Evolutionary conservation across 305 asterid species (phyloP), one percentile per base, ranked within the genome.

Genomic region (Lippia alba): DNA sequence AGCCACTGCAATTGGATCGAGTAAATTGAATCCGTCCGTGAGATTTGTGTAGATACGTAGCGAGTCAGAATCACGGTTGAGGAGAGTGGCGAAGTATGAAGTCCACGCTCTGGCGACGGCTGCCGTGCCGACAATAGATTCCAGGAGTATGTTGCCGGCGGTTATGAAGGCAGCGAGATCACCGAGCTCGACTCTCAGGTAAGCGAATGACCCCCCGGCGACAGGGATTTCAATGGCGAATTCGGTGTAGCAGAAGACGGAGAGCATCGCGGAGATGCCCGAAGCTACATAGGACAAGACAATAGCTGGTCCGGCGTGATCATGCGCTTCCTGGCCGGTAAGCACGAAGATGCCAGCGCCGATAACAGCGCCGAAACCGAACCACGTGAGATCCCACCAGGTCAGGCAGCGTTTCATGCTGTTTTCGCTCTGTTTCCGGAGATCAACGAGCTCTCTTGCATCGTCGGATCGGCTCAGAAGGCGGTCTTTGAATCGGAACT

Each of bases 341-440:
- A 89, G 86, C 15, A 89, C 92, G 59, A 85, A 86, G 66, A 89
- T 89, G 6, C 92, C 88, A 4, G 91, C 87, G 19, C 96, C 91
- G 11, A 89, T 89, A 18, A 86, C 92, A 3, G 96, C 74, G 58
- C 96, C 92, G 15, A 89, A 83, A 11, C 96, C 96, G n/a, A 86
- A 87, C 96, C 92, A 89, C 78, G 77, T 85, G 69, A 89, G 88
- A 77, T 89, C 96, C 91, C 92, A 89, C 96, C 96, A 89, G 82
- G 32, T 89, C 65, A 89, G 89, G 83, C 89, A 82, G 50, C 81
- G 82, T 58, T 86, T 89, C 92, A 89, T 86, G 71, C 59, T 76
- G 81, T 89, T 83, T 72, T 89, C 92, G 48, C 96, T 89, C 75
- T 87, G 86, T 69, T 70, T 79, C 18, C 85, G 72, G 70, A 86